Base-by-base conservation (phyloP, 805 yeast species). In the Yueomyces sp. region DNA sequence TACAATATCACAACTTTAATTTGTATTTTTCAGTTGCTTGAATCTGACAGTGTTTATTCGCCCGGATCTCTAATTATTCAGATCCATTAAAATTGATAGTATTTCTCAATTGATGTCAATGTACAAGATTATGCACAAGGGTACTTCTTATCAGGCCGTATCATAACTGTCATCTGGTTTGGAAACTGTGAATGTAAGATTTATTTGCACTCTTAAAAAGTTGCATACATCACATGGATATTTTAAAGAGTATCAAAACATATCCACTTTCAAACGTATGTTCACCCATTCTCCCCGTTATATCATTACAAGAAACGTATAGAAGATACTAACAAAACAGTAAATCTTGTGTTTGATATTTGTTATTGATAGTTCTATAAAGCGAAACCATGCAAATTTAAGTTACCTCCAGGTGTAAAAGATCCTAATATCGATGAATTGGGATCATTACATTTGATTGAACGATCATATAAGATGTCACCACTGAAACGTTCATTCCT, bases 391-490 rank as follows among this genome's bases (percentile, higher is more conserved):
- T 49, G 44, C 19, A 43, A 28, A 34, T 37, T 52, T 5, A 34
- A 43, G 30, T 42, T 51, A 36, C 48, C 51, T 5, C 39, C 39
- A 9, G 31, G 37, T 9, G 42, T 43, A 27, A 37, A 36, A 3
- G 36, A 44, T 7, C 41, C 36, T 4, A n/a, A 9, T 28, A 5
- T 4, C 2, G 28, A 40, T 9, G 27, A 44, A 9, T 38, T 52
- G 1, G 46, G 50, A 33, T 51, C 47, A 26, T 37, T 53, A 38
- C 62, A 57, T 43, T 30, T 57, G 31, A 55, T 57, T 28, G 59
- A 56, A 32, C 55, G 54, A 38, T 50, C 45, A 11, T 55, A 57
- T 39, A 42, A 45, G 39, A 32, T 49, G n/a, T 47, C 56, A 2
- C 38, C 46, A 5, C 50, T 52, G 36, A 55, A 54, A 41, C 39